Conservation (phyloP, 2,329 filamentous ascomycete species). For the Purpureocillium lavendulum region DNA sequence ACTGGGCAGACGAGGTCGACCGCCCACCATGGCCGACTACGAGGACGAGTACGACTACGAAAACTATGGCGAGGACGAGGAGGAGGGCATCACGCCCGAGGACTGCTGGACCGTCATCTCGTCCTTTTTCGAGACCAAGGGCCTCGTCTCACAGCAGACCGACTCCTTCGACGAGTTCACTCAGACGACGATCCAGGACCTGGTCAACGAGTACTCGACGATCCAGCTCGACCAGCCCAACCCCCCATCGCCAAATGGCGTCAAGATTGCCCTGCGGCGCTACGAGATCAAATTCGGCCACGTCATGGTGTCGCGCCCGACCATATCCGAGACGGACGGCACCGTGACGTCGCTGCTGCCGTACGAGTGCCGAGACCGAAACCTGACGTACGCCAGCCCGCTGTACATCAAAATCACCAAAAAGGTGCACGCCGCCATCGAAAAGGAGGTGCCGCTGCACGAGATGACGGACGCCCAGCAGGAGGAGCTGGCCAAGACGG, state of each 20-base stretch:
- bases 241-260: conserved; percentile 65
- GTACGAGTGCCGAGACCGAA: conserved; percentile 91
- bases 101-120: conserved; percentile 98
- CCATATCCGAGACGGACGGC: conserved; percentile 89
- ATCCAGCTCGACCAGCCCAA: conserved; percentile 92
- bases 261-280: conserved; percentile 75
- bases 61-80: conserved; percentile 55
- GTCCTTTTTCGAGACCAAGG: conserved; percentile 93
- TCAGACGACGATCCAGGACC: conserved; percentile 84
- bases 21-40: conserved; percentile 42
- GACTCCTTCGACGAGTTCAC: conserved; percentile 99
- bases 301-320: conserved; percentile 80
- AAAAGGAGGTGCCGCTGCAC: conserved; percentile 57
- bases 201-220: conserved; percentile 84
- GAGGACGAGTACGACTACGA: conserved; percentile 57
- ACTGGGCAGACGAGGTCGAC: too few relatives aligned
- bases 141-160: conserved; percentile 92
- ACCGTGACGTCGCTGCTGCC: conserved; percentile 78
- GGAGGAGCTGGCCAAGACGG: conserved; percentile 44
- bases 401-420: conserved; percentile 85
- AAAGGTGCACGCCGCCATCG: conserved; percentile 74
- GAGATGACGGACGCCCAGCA: conserved; percentile 61
- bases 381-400: conserved; percentile 89
- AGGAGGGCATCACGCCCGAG: conserved; percentile 77
- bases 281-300: conserved; percentile 94